Conservation (phyloP, 768 basidiomycete genomes). For the Collybiopsis luxurians region DNA sequence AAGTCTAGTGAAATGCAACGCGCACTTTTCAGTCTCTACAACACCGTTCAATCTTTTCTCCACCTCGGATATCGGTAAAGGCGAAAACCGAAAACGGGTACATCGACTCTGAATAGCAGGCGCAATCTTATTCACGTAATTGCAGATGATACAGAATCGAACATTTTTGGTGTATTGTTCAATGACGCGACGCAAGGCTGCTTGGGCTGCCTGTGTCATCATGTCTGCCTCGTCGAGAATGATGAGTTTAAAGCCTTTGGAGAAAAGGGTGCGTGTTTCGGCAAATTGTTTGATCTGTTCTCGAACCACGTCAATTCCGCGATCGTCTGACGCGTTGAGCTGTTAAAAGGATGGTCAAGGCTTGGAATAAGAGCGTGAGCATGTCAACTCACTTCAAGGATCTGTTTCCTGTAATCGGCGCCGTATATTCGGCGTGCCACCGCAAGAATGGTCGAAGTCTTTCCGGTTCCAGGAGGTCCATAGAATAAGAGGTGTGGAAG, state of each 20-base stretch:
- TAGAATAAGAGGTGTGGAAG: constrained; percentile 96
- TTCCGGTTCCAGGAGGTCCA: constrained; percentile 97
- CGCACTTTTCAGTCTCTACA: constrained; percentile 81
- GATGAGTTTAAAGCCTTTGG: constrained; percentile 96
- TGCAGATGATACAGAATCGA: constrained; percentile 99
- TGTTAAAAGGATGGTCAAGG: constrained; percentile 26
- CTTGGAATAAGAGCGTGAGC: background rate
- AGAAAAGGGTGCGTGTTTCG: constrained; percentile 87
- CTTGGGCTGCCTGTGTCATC: constrained; percentile 99
- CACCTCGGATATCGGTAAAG: constrained; percentile 81
- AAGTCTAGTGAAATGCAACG: background rate
- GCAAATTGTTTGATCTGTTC: constrained; percentile 99
- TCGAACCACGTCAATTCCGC: constrained; percentile 97
- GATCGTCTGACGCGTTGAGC: constrained; percentile 98
- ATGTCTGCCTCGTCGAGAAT: constrained; percentile 99
- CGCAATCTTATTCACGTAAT: constrained; percentile 99
- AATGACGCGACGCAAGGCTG: constrained; percentile 93
- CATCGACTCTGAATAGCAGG: constrained; percentile 99
- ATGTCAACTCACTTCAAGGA: constrained; percentile 70
- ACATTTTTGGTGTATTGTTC: constrained; percentile 99
- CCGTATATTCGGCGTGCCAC: constrained; percentile 96
- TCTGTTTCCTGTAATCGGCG: constrained; percentile 80
- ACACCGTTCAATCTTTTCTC: constrained; percentile 79
- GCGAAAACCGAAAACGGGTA: constrained; percentile 96
- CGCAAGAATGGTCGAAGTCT: constrained; percentile 96